Evolutionary conservation across 192 early-diverging fungal species (phyloP).

Genomic region (Backusella macrospora): DNA sequence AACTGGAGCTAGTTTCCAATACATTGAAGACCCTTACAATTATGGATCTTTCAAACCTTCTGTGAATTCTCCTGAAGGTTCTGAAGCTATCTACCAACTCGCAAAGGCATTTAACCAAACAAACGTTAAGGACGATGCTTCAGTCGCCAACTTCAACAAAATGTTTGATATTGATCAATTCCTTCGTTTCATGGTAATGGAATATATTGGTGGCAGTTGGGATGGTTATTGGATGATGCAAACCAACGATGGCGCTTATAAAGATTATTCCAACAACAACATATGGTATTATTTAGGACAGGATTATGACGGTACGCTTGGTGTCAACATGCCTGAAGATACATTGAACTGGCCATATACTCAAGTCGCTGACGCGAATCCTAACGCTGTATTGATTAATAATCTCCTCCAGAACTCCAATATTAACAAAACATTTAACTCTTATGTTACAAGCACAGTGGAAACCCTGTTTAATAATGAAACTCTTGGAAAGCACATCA

Average conservation of each 20-base stretch:
- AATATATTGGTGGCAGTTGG: constrained; percentile 51
- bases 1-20: constrained; percentile 48
- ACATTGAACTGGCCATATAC: constrained; percentile 40
- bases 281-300: constrained; percentile 49
- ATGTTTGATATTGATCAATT: constrained; percentile 44
- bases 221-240: constrained; percentile 52
- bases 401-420: constrained; percentile 45
- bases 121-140: constrained; percentile 38
- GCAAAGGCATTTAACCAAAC: constrained; percentile 30
- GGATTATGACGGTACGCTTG: constrained; percentile 54
- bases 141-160: constrained; percentile 33
- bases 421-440: constrained; percentile 41
- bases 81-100: constrained; percentile 28
- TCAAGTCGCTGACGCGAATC: constrained; percentile 32
- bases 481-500: constrained; percentile 41
- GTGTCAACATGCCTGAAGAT: constrained; percentile 39
- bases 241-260: constrained; percentile 49
- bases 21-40: constrained; percentile 19
- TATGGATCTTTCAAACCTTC: constrained; percentile 32
- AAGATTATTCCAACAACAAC: constrained; percentile 36
- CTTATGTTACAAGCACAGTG: constrained; percentile 45
- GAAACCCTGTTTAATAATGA: constrained; percentile 48
- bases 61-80: constrained; percentile 23
- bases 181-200: constrained; percentile 52
- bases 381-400: constrained; percentile 47